Evolutionary conservation across 2,329 filamentous ascomycete species (phyloP).

Genomic region (Scedosporium dehoogii): DNA sequence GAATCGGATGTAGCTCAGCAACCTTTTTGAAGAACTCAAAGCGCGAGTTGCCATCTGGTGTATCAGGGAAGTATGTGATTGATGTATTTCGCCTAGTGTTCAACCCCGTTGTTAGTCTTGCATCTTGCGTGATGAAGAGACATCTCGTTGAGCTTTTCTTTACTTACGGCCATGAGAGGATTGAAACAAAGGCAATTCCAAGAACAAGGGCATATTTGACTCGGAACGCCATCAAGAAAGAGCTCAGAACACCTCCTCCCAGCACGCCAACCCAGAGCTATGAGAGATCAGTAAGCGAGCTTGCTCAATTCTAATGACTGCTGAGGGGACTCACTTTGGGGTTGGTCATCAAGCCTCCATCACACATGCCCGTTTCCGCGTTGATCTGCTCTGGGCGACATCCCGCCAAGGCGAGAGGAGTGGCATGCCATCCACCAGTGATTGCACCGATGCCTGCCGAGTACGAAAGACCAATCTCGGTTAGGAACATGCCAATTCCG

Average conservation of each 20-base stretch:
- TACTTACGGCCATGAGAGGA: slow-evolving; percentile 64
- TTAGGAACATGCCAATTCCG: slow-evolving; percentile 55
- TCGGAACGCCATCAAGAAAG: slow-evolving; percentile 70
- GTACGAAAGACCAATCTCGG: slow-evolving; percentile 61
- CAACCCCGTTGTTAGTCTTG: background rate
- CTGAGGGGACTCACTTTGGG: slow-evolving; percentile 45
- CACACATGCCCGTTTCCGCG: slow-evolving; percentile 36
- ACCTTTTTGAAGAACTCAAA: slow-evolving; percentile 67
- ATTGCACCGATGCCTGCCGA: slow-evolving; percentile 75
- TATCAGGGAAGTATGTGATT: slow-evolving; percentile 66
- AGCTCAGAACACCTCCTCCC: slow-evolving; percentile 68
- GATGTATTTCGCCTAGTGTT: slow-evolving; percentile 46
- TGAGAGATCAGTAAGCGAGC: background rate
- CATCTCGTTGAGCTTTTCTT: slow-evolving; percentile 10
- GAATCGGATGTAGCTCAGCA: slow-evolving; percentile 61
- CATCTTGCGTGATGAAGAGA: background rate
- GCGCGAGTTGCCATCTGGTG: slow-evolving; percentile 48
- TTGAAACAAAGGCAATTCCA: slow-evolving; percentile 61
- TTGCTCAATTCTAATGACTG: background rate
- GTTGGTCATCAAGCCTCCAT: slow-evolving; percentile 61
- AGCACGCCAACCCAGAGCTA: slow-evolving; percentile 69
- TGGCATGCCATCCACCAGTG: slow-evolving; percentile 53
- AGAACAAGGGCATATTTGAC: slow-evolving; percentile 67
- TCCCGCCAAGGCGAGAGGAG: slow-evolving; percentile 68
- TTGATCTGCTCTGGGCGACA: slow-evolving; percentile 50